phyloP scores from a whole-genome alignment of 805 yeast genomes.

The Ogataea allantospora region DNA sequence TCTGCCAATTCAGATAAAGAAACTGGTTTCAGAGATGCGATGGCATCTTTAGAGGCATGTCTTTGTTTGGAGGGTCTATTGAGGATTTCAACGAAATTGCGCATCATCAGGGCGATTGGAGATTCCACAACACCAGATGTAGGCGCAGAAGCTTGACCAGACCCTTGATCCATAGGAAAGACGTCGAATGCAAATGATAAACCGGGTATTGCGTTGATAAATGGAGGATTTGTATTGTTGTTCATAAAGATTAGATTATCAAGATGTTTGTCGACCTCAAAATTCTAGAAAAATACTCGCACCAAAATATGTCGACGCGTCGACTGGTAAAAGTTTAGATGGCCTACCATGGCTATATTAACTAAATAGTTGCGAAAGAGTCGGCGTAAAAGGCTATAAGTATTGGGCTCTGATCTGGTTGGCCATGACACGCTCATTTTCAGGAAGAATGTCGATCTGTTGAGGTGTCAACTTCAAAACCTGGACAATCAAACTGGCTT shows the following conservation, averaged over 20 bases:
- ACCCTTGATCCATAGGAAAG: constrained; percentile 7
- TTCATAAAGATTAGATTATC: constrained; percentile 1
- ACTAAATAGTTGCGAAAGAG: constrained; percentile 12
- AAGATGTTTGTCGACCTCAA: background rate
- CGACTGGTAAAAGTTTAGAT: constrained; percentile 4
- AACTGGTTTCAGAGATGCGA: constrained; percentile 31
- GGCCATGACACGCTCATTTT: constrained; percentile 55
- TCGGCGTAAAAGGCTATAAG: constrained; percentile 26
- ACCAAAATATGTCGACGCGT: constrained; percentile 10
- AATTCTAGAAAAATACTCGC: constrained; percentile 12
- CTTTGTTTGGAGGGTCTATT: constrained; percentile 20
- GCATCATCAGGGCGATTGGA: constrained; percentile 21
- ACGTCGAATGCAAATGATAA: constrained; percentile 20
- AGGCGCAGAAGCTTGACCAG: constrained; percentile 10
- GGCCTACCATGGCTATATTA: constrained; percentile 11
- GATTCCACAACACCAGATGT: constrained; percentile 17
- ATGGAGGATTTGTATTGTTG: constrained; percentile 6
- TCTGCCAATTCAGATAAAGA: constrained; percentile 30
- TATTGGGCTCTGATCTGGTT: constrained; percentile 55
- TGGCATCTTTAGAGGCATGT: constrained; percentile 33
- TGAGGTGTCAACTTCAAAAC: constrained; percentile 49
- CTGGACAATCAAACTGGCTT: constrained; percentile 56
- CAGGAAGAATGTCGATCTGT: constrained; percentile 49
- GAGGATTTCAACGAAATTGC: constrained; percentile 19
- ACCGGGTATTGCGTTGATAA: constrained; percentile 14